These are phyloP conservation scores for Dioszegia hungarica DNA, from an alignment of 768 basidiomycete species.

Conservation along the genomic window DNA sequence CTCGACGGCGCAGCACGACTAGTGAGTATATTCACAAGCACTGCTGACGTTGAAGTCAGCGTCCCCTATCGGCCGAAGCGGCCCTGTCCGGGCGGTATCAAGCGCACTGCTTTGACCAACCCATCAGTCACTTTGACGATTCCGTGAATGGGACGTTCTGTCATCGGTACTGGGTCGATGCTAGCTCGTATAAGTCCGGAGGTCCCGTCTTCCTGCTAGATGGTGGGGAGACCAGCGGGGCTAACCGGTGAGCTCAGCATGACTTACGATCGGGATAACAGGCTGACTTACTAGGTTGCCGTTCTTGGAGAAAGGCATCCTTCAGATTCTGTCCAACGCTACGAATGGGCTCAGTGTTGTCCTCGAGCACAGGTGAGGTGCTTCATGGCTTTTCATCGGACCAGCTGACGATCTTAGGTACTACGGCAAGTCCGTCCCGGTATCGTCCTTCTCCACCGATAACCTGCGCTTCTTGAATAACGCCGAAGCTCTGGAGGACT, in stretches of 20 bases:
- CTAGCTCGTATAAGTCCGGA: conserved; percentile 67
- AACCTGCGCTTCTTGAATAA: conserved; percentile 83
- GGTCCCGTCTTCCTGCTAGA: conserved; percentile 87
- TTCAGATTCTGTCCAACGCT: conserved; percentile 74
- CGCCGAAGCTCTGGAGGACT: conserved; percentile 81
- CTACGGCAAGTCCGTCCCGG: conserved; percentile 77
- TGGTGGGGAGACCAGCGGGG: conserved; percentile 87
- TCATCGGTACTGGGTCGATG: conserved; percentile 90
- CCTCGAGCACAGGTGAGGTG: conserved; percentile 72
- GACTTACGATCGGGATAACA: neutral
- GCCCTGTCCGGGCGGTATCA: conserved; percentile 8
- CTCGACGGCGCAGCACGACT: neutral
- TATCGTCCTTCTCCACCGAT: conserved; percentile 72
- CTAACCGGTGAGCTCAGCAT: conserved; percentile 52
- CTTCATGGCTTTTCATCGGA: neutral
- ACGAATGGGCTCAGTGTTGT: conserved; percentile 85
- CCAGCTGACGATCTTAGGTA: conserved; percentile 31
- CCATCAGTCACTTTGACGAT: conserved; percentile 72
- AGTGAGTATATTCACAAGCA: neutral
- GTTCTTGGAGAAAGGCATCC: conserved; percentile 74
- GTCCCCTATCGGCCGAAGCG: neutral
- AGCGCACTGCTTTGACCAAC: conserved; percentile 68
- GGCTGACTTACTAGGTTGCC: conserved; percentile 38
- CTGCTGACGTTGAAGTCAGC: neutral
- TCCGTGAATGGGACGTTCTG: conserved; percentile 60